Evolutionary conservation across 441 rosid species (phyloP), one percentile per base, ranked within the genome.

Genomic region (Adansonia madagascariensis): DNA sequence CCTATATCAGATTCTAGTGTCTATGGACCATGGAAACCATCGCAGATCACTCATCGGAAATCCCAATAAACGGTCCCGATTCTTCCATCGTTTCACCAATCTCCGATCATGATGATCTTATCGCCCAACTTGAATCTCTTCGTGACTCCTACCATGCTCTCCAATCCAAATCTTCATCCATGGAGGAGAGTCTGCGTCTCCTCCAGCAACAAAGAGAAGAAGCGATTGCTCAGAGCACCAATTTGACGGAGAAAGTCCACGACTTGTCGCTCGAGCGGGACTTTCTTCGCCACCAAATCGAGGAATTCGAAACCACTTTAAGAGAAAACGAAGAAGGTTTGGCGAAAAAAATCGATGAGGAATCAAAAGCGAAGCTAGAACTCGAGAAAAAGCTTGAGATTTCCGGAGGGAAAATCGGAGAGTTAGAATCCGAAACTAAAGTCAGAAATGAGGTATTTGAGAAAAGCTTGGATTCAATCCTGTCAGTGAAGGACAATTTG

Each of bases 171-270:
- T 64, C 84, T 53, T 73, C 82, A 15, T 57, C 75, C 50, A 75
- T 74, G 87, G 92, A 76, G 84, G 82, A 83, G 76, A 78, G 74
- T 63, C 73, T 77, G 43, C 7, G 44, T 35, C 46, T 70, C 47
- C 72, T 78, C 63, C 84, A 77, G 82, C 74, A 46, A 44, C 80
- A 88, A 77, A 88, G 89, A 74, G 92, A 82, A 5, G 92, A 89
- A 10, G 85, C 85, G 12, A 63, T 59, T 59, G 55, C 39, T 14
- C 77, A 66, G 6, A 80, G 77, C 57, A 52, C 76, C 6, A 75
- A 80, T 44, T 78, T 89, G 74, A 77, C 80, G 18, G 80, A 67
- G 61, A 67, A 12, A 20, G 62, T 86, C 10, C 66, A 67, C 18
- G 88, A 83, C 17, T 20, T 89, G 39, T 81, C 84, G 0, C 44